Evolutionary conservation across 2,329 filamentous ascomycete genomes (phyloP), one percentile per base, ranked within the genome.

Genomic region (Aspergillus sp.): DNA sequence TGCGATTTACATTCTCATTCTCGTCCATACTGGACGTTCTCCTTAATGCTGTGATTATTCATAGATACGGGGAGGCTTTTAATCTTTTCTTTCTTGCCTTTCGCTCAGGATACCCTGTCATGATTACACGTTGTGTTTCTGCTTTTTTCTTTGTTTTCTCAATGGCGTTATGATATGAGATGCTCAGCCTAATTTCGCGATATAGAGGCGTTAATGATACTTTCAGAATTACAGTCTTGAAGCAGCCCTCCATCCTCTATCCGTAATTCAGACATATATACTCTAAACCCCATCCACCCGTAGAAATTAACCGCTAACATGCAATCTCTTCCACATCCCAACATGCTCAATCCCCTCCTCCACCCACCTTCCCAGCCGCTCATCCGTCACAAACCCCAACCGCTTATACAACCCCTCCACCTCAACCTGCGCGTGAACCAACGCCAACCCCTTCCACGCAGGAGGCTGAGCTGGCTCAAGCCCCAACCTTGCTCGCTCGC

Each of bases 341-440:
- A 96, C 82, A 78, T 96, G 91, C 62, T 84, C 80, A 54, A 96
- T 93, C 4, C 89, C 90, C 68, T 95, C 91, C 73, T 97, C 92
- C 60, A 81, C 80, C 91, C 92, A 97, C 32, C 72, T 81, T 1
- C 90, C 90, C 83, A 93, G 85, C 9, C 75, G 79, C 67, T 89
- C 82, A 73, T 97, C 92, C 9, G 84, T 78, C 60, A 79, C 75
- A 72, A 96, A 97, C 0, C 91, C 92, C 74, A 88, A 83, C 68
- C 80, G 83, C 67, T 78, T 76, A 85, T 92, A 98, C 64, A 87
- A 78, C 26, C 74, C 76, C 62, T 85, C 80, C 13, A 89, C 85
- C 32, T 78, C 73, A 55, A 83, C 81, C 76, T 96, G 92, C 3
- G 91, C 89, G 78, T 97, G 93, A 22, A 89, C 83, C 68, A 91